phyloP scores from a whole-genome alignment of 148 eudicot species.

The Nepenthes mirabilis region DNA sequence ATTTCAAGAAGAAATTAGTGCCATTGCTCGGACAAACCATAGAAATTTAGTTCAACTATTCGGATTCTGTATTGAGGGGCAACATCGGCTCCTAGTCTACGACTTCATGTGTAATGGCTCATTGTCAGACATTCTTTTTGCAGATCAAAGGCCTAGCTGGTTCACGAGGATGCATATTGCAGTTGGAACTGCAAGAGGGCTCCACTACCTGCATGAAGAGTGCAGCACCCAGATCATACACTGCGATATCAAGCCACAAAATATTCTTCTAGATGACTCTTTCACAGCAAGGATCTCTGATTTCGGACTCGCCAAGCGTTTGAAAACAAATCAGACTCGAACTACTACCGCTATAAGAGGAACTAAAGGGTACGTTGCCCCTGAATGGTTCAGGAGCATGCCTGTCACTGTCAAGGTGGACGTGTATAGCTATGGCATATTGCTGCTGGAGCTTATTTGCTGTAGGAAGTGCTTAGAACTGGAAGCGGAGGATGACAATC shows the following conservation, averaged over 20 bases:
- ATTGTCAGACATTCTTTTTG: slow-evolving; percentile 27
- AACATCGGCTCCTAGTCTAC: slow-evolving; percentile 26
- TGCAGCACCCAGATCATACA: slow-evolving; percentile 53
- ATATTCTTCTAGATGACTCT: slow-evolving; percentile 37
- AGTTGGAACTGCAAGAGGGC: slow-evolving; percentile 26
- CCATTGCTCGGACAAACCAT: slow-evolving; percentile 31
- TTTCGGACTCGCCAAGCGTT: slow-evolving; percentile 46
- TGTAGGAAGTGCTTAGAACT: slow-evolving; percentile 13
- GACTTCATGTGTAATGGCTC: slow-evolving; percentile 38
- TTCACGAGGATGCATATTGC: slow-evolving; percentile 14
- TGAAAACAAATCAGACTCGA: slow-evolving; percentile 31
- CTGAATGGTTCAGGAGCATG: slow-evolving; percentile 55
- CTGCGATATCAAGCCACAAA: slow-evolving; percentile 60
- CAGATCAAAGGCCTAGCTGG: slow-evolving; percentile 25
- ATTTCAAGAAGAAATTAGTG: slow-evolving; percentile 24
- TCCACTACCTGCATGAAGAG: slow-evolving; percentile 38
- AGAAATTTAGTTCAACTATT: slow-evolving; percentile 29
- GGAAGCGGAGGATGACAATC: slow-evolving; percentile 4
- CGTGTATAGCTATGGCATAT: slow-evolving; percentile 45
- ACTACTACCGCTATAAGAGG: slow-evolving; percentile 43
- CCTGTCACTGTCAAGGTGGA: slow-evolving; percentile 39
- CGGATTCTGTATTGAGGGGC: slow-evolving; percentile 35
- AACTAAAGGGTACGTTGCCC: slow-evolving; percentile 63
- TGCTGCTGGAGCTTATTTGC: slow-evolving; percentile 32
- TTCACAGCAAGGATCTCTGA: slow-evolving; percentile 39